Conservation (phyloP, 768 basidiomycete species). For the Serendipita indica region DNA sequence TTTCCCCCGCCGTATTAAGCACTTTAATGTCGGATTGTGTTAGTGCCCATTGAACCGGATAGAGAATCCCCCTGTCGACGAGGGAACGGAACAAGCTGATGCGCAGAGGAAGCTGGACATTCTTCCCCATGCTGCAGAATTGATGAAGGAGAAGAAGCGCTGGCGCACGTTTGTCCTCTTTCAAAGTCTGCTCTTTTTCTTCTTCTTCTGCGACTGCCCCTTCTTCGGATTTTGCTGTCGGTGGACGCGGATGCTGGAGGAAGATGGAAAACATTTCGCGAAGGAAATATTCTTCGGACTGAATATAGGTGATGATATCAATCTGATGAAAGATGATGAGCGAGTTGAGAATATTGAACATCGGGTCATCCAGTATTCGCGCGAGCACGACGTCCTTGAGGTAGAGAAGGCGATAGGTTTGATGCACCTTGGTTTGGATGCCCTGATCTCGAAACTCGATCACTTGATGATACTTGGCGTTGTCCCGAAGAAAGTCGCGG, state of each 20-base stretch:
- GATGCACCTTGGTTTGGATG: constrained; percentile 83
- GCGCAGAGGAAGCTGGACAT: constrained; percentile 78
- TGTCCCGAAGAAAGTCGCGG: constrained; percentile 76
- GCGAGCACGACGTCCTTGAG: constrained; percentile 97
- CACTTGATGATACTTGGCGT: constrained; percentile 78
- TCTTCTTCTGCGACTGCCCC: neutral
- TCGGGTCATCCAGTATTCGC: constrained; percentile 86
- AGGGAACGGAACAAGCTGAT: constrained; percentile 74
- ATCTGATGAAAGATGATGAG: constrained; percentile 99
- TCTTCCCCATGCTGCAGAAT: constrained; percentile 90
- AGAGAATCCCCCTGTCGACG: constrained; percentile 75
- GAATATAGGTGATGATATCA: constrained; percentile 86
- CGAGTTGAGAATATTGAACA: constrained; percentile 92
- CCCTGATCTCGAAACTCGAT: constrained; percentile 60
- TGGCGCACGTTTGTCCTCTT: constrained; percentile 43
- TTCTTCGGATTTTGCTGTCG: neutral
- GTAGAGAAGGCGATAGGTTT: constrained; percentile 92
- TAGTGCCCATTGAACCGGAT: constrained; percentile 88
- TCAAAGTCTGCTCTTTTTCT: constrained; percentile 11
- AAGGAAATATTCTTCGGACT: constrained; percentile 60
- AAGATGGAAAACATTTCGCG: constrained; percentile 63
- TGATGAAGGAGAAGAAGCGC: constrained; percentile 76
- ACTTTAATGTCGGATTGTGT: constrained; percentile 40
- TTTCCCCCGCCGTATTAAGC: constrained; percentile 72
- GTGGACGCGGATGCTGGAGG: constrained; percentile 22